These are phyloP conservation scores for Malassezia equina DNA, from an alignment of 1,284 basidiomycete genomes.

Conservation along the genomic window DNA sequence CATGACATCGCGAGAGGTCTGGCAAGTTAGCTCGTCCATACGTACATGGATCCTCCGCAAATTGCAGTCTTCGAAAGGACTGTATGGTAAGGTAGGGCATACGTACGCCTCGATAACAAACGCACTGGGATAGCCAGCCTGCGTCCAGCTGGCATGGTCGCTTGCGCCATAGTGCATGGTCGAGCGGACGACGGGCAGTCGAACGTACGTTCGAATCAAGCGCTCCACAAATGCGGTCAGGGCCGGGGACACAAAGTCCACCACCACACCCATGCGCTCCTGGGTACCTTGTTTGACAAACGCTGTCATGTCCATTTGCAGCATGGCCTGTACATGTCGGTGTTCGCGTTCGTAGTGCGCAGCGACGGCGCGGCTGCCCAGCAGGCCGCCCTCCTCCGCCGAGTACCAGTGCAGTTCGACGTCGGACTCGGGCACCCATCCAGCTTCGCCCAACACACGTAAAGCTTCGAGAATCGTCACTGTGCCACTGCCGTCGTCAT, in stretches of 20 bases:
- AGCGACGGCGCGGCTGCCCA: conserved; percentile 86
- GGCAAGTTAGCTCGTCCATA: not conserved
- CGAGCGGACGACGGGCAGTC: conserved; percentile 49
- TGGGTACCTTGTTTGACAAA: conserved; percentile 82
- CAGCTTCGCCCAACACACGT: conserved; percentile 65
- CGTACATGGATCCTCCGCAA: conserved; percentile 29
- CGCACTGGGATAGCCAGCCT: conserved; percentile 46
- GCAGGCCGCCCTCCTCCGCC: conserved; percentile 83
- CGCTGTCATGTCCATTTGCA: conserved; percentile 54
- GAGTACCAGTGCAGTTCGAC: conserved; percentile 96
- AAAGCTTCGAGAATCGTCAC: conserved; percentile 86
- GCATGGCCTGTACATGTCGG: conserved; percentile 69
- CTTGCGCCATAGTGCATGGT: conserved; percentile 89
- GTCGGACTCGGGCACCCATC: conserved; percentile 62
- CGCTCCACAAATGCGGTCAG: conserved; percentile 64
- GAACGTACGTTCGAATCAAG: conserved; percentile 59
- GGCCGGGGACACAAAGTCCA: conserved; percentile 68
- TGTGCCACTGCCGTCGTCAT: conserved; percentile 82
- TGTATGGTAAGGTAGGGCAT: conserved; percentile 9
- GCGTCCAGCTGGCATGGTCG: conserved; percentile 54
- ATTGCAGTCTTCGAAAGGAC: conserved; percentile 35
- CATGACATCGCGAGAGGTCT: conserved; percentile 24
- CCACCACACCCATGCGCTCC: conserved; percentile 81
- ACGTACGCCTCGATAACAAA: conserved; percentile 42
- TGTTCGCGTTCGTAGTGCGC: conserved; percentile 60